phyloP scores from a whole-genome alignment of 352 stramenopile genomes.

The Bremia lactucae region DNA sequence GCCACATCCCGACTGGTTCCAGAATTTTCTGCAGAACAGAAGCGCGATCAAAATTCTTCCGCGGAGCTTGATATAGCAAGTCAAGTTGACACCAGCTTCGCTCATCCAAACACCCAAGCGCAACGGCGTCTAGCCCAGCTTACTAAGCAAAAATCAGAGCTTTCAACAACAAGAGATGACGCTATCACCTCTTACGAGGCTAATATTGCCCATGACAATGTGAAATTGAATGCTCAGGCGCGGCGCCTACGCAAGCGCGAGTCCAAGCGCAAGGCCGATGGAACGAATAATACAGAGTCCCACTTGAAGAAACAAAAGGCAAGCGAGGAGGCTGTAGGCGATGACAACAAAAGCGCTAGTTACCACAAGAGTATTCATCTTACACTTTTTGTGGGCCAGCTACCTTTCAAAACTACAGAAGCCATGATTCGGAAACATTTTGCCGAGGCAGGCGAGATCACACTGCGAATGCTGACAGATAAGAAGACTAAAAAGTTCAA shows the following conservation, averaged over 20 bases:
- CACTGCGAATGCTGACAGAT: constrained; percentile 75
- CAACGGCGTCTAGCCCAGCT: constrained; percentile 18
- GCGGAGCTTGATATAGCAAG: background rate
- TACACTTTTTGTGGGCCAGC: constrained; percentile 76
- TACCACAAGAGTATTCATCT: constrained; percentile 65
- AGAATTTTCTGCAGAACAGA: background rate
- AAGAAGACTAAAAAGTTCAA: constrained; percentile 79
- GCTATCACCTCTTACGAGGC: no score
- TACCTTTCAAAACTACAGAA: constrained; percentile 70
- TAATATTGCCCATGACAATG: background rate
- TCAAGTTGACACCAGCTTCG: background rate
- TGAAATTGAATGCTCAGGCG: constrained; percentile 39
- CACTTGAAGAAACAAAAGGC: constrained; percentile 19
- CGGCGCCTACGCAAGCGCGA: constrained; percentile 43
- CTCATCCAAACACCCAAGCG: constrained; percentile 17
- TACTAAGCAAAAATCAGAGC: constrained; percentile 9
- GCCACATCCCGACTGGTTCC: background rate
- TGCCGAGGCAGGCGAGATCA: constrained; percentile 57
- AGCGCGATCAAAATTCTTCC: background rate
- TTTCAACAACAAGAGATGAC: constrained; percentile 1
- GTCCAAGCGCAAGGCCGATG: constrained; percentile 23
- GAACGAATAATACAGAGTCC: background rate
- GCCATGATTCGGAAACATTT: constrained; percentile 59
- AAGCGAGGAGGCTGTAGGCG: constrained; percentile 10
- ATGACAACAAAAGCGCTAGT: constrained; percentile 11